These are phyloP conservation scores for Purshia tridentata DNA, from an alignment of 306 rosid genomes.

Conservation along the genomic window DNA sequence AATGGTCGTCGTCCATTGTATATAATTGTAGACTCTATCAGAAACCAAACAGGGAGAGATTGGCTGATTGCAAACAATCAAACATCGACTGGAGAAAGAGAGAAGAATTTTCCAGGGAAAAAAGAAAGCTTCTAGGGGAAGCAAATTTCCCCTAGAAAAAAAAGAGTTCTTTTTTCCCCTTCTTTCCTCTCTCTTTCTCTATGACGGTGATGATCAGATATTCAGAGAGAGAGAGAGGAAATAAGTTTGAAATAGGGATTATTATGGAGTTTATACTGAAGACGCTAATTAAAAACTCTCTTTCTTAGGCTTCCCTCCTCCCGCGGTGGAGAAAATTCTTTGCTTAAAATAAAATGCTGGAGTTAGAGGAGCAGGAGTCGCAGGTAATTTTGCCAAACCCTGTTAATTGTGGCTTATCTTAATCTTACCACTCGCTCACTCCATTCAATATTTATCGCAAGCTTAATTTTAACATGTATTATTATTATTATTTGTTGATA, in stretches of 20 bases:
- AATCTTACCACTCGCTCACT: no score
- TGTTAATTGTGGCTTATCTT: no score
- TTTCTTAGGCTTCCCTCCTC: background rate
- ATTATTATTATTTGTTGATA: no score
- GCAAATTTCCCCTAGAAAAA: constrained; percentile 5
- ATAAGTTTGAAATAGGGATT: no score
- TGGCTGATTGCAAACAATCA: background rate
- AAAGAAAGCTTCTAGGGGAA: constrained; percentile 16
- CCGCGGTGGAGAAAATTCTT: background rate
- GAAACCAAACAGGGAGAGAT: background rate
- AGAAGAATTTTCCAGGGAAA: background rate
- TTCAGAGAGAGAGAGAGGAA: background rate
- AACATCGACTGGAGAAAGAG: background rate
- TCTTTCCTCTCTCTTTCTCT: background rate
- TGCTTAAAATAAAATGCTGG: background rate
- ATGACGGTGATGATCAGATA: no score
- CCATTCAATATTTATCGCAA: no score
- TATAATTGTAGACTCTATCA: background rate
- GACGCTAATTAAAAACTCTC: constrained; percentile 4
- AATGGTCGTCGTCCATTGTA: constrained; percentile 22
- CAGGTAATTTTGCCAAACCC: no score
- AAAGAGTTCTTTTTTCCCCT: background rate
- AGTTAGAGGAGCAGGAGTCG: no score
- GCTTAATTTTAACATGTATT: no score
- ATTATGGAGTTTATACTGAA: constrained; percentile 1